Percentiles rank a stretch among this genome's conserved stretches.
phyloP scores from a whole-genome alignment of 2,329 filamentous ascomycete species.

The Fusarium sororula region DNA sequence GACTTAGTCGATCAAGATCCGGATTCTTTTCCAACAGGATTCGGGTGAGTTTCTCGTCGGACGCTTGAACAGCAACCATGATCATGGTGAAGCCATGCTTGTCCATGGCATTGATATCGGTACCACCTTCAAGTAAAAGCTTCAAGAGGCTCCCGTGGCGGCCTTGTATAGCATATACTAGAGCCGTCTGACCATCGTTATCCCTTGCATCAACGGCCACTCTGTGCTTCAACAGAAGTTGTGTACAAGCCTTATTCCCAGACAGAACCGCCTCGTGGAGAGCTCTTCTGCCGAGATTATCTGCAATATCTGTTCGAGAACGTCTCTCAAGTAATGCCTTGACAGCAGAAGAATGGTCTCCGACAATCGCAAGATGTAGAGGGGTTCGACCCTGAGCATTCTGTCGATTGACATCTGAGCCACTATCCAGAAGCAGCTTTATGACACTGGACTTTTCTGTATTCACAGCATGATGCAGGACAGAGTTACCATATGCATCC shows the following conservation, averaged over 20 bases:
- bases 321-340: not conserved
- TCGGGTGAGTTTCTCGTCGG: not conserved
- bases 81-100: not conserved
- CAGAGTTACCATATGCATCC: not conserved
- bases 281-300: not conserved
- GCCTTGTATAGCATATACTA: not conserved
- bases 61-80: not conserved
- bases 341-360: not conserved
- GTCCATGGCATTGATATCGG: not conserved
- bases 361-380: not conserved
- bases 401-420: not conserved
- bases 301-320: not conserved
- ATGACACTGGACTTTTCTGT: not conserved
- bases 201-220: not conserved
- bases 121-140: not conserved
- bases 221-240: not conserved
- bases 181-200: not conserved
- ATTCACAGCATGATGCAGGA: not conserved
- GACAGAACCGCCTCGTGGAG: not conserved
- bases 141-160: not conserved
- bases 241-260: not conserved
- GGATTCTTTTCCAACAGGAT: not conserved
- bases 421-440: not conserved
- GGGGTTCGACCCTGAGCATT: not conserved
- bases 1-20: not conserved